A percentile compares a stretch with the other conserved stretches of the same genome.
Evolutionary conservation across 2,329 filamentous ascomycete species (phyloP).

Genomic region (Drechslerella coelobrocha): DNA sequence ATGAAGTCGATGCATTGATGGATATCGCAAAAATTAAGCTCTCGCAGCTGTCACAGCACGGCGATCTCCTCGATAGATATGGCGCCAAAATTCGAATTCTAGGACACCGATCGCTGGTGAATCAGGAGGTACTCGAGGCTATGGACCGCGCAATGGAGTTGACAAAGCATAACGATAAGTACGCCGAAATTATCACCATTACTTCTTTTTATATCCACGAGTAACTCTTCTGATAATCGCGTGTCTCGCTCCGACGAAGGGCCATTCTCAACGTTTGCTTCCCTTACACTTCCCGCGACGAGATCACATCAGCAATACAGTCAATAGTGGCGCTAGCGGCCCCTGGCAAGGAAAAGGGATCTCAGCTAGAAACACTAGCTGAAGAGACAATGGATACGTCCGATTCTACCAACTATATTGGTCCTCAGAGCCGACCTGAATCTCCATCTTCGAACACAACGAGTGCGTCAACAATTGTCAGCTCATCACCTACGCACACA

Average conservation of each 20-base stretch:
- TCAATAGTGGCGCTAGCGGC: slow-evolving; percentile 70
- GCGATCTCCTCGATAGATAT: slow-evolving; percentile 89
- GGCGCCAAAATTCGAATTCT: slow-evolving; percentile 85
- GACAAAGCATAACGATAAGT: slow-evolving; percentile 86
- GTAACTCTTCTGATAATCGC: background rate
- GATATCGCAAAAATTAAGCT: slow-evolving; percentile 96
- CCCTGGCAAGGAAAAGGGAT: slow-evolving; percentile 11
- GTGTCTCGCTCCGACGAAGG: slow-evolving; percentile 55
- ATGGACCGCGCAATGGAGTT: slow-evolving; percentile 84
- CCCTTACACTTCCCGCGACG: slow-evolving; percentile 92
- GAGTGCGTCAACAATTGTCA: slow-evolving; percentile 36
- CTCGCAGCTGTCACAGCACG: slow-evolving; percentile 87
- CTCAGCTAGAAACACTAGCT: slow-evolving; percentile 26
- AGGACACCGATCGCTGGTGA: slow-evolving; percentile 82
- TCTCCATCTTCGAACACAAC: slow-evolving; percentile 42
- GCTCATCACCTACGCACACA: slow-evolving; percentile 13
- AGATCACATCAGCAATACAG: slow-evolving; percentile 89
- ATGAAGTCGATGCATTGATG: slow-evolving; percentile 97
- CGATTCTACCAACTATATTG: slow-evolving; percentile 4
- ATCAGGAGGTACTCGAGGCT: slow-evolving; percentile 84
- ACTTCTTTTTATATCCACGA: background rate
- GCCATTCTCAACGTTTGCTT: slow-evolving; percentile 92
- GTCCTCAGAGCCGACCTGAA: slow-evolving; percentile 28
- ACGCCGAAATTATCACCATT: slow-evolving; percentile 53
- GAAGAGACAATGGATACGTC: slow-evolving; percentile 20